Conservation (phyloP, 148 eudicot species). For the Drosera capensis region DNA sequence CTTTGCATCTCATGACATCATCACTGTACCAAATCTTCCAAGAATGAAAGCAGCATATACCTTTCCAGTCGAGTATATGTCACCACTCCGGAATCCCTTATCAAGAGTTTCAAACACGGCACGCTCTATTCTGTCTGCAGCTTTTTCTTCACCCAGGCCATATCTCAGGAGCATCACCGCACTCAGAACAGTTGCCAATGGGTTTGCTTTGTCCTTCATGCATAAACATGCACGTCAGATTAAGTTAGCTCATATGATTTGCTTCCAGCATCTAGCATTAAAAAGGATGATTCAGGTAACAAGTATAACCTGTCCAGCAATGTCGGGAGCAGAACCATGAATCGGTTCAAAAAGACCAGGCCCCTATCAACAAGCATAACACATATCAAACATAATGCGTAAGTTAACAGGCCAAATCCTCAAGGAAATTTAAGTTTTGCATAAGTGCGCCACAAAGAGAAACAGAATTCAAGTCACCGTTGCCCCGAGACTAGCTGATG, state of each 20-base stretch:
- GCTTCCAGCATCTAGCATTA: too few relatives aligned
- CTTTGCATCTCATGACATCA: too few relatives aligned
- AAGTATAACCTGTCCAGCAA: constrained; percentile 75
- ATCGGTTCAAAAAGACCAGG: constrained; percentile 96
- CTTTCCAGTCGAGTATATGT: constrained; percentile 59
- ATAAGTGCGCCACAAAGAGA: constrained; percentile 1
- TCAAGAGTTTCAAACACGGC: constrained; percentile 70
- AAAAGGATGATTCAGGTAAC: not conserved
- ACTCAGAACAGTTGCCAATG: constrained; percentile 79
- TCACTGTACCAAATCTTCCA: too few relatives aligned
- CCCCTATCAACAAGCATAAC: constrained; percentile 31
- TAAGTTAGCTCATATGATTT: not conserved
- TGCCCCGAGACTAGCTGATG: constrained; percentile 83
- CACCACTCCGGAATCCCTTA: constrained; percentile 81
- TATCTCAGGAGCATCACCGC: constrained; percentile 95
- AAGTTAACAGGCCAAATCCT: not conserved
- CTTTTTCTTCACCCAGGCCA: constrained; percentile 78
- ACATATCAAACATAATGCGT: constrained; percentile 3
- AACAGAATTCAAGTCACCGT: constrained; percentile 28
- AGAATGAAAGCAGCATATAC: constrained; percentile 23
- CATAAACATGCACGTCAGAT: not conserved
- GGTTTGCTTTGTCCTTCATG: constrained; percentile 83
- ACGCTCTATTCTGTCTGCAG: constrained; percentile 70
- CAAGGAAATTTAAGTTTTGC: not conserved
- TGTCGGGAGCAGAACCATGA: constrained; percentile 98